These are phyloP conservation scores for Aquanectria penicillioides DNA, from an alignment of 2,329 filamentous ascomycete species.

Conservation along the genomic window DNA sequence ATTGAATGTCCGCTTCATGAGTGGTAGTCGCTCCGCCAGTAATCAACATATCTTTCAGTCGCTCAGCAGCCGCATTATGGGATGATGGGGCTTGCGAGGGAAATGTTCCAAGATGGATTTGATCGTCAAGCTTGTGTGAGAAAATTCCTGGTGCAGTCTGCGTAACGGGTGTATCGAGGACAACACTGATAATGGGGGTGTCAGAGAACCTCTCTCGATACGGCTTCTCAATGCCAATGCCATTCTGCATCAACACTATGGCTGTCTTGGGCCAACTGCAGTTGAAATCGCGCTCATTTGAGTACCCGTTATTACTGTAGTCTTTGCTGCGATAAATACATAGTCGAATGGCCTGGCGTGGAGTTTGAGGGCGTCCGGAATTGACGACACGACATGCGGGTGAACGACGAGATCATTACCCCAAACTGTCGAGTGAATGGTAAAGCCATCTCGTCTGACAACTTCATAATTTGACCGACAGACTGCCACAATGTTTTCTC, in stretches of 20 bases:
- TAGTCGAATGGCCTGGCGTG: background rate
- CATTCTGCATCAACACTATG: constrained; percentile 11
- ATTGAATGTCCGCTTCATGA: background rate
- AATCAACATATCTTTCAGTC: background rate
- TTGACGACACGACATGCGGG: background rate
- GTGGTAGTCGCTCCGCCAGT: background rate
- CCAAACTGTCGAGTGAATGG: constrained; percentile 1
- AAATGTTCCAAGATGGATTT: background rate
- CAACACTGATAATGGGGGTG: constrained; percentile 11
- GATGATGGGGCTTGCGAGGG: background rate
- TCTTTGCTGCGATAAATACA: background rate
- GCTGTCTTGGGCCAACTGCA: background rate
- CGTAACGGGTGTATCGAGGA: background rate
- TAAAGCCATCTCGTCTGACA: background rate
- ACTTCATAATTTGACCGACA: constrained; percentile 5
- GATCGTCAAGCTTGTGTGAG: background rate
- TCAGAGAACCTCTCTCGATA: background rate
- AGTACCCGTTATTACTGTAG: background rate
- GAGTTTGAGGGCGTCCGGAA: background rate
- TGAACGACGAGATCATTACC: background rate
- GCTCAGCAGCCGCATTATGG: background rate
- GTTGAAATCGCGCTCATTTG: background rate
- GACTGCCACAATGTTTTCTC: background rate
- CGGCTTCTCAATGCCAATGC: background rate
- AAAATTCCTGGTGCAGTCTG: background rate